Conservation (phyloP, 768 basidiomycete genomes). For the Lactarius tabidus region DNA sequence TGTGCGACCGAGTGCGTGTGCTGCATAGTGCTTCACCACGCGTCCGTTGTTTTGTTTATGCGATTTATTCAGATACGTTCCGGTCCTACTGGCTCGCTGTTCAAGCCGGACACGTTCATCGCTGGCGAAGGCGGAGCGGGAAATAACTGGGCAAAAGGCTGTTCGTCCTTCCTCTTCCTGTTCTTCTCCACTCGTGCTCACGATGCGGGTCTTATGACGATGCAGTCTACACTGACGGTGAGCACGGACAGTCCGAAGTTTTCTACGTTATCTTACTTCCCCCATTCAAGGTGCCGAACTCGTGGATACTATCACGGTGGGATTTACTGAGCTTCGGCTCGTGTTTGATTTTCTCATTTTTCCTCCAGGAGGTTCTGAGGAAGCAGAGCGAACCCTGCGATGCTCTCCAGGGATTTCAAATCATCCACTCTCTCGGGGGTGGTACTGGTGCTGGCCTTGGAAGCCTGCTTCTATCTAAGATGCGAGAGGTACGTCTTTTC, state of each 20-base stretch:
- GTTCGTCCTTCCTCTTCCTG: slow-evolving; percentile 43
- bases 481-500: slow-evolving; percentile 58
- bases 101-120: slow-evolving; percentile 84
- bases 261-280: neutral
- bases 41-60: neutral
- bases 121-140: slow-evolving; percentile 64
- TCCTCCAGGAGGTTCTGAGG: slow-evolving; percentile 64
- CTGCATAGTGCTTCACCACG: neutral
- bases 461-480: slow-evolving; percentile 71
- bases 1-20: slow-evolving; percentile 64
- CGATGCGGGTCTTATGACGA: slow-evolving; percentile 3
- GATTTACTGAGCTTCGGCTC: slow-evolving; percentile 3
- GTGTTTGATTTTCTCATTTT: neutral
- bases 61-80: slow-evolving; percentile 50
- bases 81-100: slow-evolving; percentile 68
- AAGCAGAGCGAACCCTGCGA: slow-evolving; percentile 80
- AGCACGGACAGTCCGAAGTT: slow-evolving; percentile 1
- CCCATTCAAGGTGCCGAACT: slow-evolving; percentile 75
- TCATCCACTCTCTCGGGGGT: slow-evolving; percentile 87
- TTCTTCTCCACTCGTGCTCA: slow-evolving; percentile 24
- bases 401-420: slow-evolving; percentile 85
- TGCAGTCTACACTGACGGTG: slow-evolving; percentile 86
- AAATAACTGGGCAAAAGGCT: slow-evolving; percentile 96
- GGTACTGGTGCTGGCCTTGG: slow-evolving; percentile 89
- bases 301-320: slow-evolving; percentile 73